A percentile compares a stretch with the other conserved stretches of the same genome.
Evolutionary conservation across 2,329 filamentous ascomycete genomes (phyloP).

Genomic region (Cyphellophora europaea): DNA sequence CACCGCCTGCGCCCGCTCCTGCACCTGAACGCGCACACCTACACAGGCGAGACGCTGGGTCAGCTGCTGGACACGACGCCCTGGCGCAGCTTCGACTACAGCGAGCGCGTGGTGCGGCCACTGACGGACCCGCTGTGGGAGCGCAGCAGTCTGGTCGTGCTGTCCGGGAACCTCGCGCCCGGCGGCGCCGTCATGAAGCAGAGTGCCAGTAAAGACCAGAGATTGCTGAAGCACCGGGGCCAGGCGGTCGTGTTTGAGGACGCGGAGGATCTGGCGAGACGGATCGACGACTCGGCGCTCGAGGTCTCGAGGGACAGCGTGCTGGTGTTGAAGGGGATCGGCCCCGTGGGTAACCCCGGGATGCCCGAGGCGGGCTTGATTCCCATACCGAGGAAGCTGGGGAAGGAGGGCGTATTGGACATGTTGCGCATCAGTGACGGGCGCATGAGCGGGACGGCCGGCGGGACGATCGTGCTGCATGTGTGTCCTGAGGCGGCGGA

Average conservation of each 20-base stretch:
- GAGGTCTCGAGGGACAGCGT: conserved; percentile 35
- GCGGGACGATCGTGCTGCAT: conserved; percentile 45
- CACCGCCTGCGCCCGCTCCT: conserved; percentile 38
- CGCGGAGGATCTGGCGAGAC: conserved; percentile 33
- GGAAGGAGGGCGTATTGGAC: conserved; percentile 37
- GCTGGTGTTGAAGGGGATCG: conserved; percentile 40
- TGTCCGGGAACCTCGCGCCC: conserved; percentile 40
- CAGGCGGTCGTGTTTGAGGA: conserved; percentile 40
- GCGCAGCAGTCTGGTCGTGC: conserved; percentile 34
- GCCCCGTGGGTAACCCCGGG: conserved; percentile 42
- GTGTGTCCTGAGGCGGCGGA: conserved; percentile 43
- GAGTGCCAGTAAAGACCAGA: conserved; percentile 39
- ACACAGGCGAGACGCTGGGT: conserved; percentile 39
- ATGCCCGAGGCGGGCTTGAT: conserved; percentile 46
- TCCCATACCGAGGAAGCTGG: conserved; percentile 41
- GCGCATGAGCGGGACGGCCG: conserved; percentile 47
- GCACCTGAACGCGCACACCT: conserved; percentile 35
- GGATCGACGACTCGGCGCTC: conserved; percentile 38
- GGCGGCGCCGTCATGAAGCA: conserved; percentile 42
- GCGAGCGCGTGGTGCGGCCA: conserved; percentile 33
- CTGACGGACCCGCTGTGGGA: conserved; percentile 37
- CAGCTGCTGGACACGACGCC: conserved; percentile 34
- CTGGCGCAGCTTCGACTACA: conserved; percentile 33
- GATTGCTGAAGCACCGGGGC: conserved; percentile 35
- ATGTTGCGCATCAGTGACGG: conserved; percentile 47